Evolutionary conservation across 805 yeast species (phyloP), one percentile per base, ranked within the genome.

Genomic region (Komagataella kurtzmanii): DNA sequence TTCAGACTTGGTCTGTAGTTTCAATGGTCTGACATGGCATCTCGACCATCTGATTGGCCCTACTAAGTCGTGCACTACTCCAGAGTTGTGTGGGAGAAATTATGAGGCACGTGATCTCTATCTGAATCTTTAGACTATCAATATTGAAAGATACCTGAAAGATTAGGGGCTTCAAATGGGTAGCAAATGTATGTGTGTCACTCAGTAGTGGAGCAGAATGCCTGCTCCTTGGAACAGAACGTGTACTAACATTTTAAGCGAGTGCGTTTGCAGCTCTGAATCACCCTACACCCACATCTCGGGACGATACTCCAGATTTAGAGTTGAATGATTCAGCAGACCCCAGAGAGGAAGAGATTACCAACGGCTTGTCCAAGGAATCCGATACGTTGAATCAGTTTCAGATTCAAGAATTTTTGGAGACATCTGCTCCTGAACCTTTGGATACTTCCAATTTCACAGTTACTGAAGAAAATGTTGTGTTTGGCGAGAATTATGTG

Each of bases 391-490:
- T 10, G 6, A 8, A 4, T 14, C 40, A 30, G 40, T 30, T 30
- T 30, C 40, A 30, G 21, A 45, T 45, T 10, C 21, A 45, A 7
- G 46, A 17, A 45, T 45, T 45, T 14, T 10, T 45, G 51, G 12
- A 10, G 48, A 10, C n/a, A 7, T 21, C 7, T 21, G 45, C 14
- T 5, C 40, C n/a, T 10, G 40, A 30, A 8, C 40, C 40, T 3
- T 10, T 30, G 40, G 40, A 30, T 10, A n/a, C 19, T 10, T 75
- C 80, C 0, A 69, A 65, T 48, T 75, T 75, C 55, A 52, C 51
- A 3, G 68, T 71, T 1, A 62, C 61, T 36, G 61, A 63, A 7
- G 72, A 72, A 44, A 76, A 75, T 56, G 51, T 69, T 7, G 55
- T 72, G 3, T 64, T 59, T 50, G 61, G 61, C 7, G 62, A 63